phyloP scores from a whole-genome alignment of 1,284 basidiomycete genomes.

The Boletus semigastroideus region DNA sequence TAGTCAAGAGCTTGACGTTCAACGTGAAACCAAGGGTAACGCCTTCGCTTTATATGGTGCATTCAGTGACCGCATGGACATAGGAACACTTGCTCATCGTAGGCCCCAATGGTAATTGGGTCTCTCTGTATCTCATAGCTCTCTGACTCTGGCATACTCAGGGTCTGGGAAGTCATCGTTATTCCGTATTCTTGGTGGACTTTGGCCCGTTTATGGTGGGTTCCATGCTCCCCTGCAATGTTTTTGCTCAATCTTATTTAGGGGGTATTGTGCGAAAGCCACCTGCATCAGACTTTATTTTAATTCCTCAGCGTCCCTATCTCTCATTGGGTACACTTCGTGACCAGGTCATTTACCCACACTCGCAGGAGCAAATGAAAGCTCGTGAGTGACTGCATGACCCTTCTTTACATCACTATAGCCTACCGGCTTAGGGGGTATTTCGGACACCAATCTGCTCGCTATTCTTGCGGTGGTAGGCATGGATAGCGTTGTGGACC shows the following conservation, averaged over 20 bases:
- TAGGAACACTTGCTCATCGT: constrained; percentile 90
- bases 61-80: constrained; percentile 1
- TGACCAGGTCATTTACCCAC: constrained; percentile 90
- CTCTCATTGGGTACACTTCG: constrained; percentile 90
- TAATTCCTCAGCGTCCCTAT: constrained; percentile 96
- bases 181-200: constrained; percentile 92
- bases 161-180: constrained; percentile 88
- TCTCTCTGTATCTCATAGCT: constrained; percentile 2
- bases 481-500: constrained; percentile 86
- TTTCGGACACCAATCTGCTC: constrained; percentile 78
- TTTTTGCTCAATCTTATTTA: constrained; percentile 21
- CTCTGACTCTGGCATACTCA: constrained; percentile 24
- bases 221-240: neutral
- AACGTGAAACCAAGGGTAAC: constrained; percentile 84
- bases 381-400: constrained; percentile 47
- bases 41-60: constrained; percentile 11
- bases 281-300: constrained; percentile 83
- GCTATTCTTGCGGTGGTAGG: constrained; percentile 78
- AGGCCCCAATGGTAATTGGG: constrained; percentile 79
- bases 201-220: constrained; percentile 93
- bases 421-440: constrained; percentile 45
- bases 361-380: constrained; percentile 77
- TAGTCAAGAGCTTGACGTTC: constrained; percentile 85
- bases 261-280: constrained; percentile 93
- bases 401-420: neutral